Evolutionary conservation across 116 monocot species (phyloP).

Genomic region (Iris pallida): DNA sequence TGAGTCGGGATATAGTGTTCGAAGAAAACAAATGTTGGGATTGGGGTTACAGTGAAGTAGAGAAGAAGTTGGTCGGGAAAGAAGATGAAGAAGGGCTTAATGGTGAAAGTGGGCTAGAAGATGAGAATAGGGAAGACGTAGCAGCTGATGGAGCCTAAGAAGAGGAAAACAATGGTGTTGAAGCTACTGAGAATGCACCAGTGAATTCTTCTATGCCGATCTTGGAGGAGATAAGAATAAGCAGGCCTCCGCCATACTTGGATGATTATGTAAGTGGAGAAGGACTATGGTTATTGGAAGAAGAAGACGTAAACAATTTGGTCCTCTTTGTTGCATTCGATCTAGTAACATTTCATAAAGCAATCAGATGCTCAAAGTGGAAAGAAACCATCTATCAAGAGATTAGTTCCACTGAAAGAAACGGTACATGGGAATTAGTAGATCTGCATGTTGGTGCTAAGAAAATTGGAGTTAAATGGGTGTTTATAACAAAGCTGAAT

Average conservation of each 20-base stretch:
- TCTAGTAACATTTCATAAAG: slow-evolving; percentile 2
- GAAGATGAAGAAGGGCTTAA: slow-evolving; percentile 4
- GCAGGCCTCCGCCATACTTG: neutral
- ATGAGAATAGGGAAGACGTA: slow-evolving; percentile 3
- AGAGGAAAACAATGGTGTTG: slow-evolving; percentile 6
- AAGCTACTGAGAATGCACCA: slow-evolving; percentile 1
- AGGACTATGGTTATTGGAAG: neutral
- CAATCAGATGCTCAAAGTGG: no score
- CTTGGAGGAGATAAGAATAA: slow-evolving; percentile 1
- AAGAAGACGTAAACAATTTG: slow-evolving; percentile 1
- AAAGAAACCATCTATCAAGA: no score
- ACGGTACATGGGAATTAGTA: slow-evolving; percentile 5
- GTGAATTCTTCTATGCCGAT: neutral
- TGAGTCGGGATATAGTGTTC: neutral
- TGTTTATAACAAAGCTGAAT: slow-evolving; percentile 4
- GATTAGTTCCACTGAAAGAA: no score
- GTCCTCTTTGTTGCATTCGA: neutral
- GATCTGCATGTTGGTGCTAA: neutral
- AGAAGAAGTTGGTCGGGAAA: slow-evolving; percentile 1
- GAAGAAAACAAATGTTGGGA: slow-evolving; percentile 10
- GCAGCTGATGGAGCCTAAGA: slow-evolving; percentile 7
- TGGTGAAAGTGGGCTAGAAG: slow-evolving; percentile 6
- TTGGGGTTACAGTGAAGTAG: neutral
- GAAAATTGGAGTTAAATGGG: slow-evolving; percentile 3
- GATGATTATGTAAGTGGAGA: slow-evolving; percentile 4